These are phyloP conservation scores for Penicillium sp. DNA, from an alignment of 2,329 filamentous ascomycete species.

Conservation along the genomic window DNA sequence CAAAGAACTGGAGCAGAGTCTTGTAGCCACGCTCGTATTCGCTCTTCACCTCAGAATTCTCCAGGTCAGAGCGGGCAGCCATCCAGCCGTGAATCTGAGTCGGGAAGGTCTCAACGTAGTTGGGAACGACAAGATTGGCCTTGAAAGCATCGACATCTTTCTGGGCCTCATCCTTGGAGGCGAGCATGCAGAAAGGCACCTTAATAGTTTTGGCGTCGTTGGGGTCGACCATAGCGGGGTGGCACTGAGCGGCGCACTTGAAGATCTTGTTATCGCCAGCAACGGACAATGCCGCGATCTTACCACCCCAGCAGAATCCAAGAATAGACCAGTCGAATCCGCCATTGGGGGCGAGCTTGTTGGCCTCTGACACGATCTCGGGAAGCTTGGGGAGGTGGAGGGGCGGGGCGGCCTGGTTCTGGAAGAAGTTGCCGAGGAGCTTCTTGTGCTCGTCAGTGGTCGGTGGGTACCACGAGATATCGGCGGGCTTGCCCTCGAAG, in stretches of 20 bases:
- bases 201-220: conserved; percentile 57
- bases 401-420: conserved; percentile 57
- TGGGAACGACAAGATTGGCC: conserved; percentile 38
- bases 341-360: conserved; percentile 43
- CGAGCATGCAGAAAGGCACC: conserved; percentile 59
- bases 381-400: conserved; percentile 58
- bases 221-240: conserved; percentile 62
- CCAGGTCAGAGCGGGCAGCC: conserved; percentile 44
- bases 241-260: conserved; percentile 57
- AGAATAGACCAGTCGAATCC: conserved; percentile 59
- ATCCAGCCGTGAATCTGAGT: conserved; percentile 50
- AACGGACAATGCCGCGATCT: conserved; percentile 58
- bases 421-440: conserved; percentile 62
- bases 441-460: conserved; percentile 60
- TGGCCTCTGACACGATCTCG: conserved; percentile 55
- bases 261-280: conserved; percentile 52
- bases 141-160: conserved; percentile 46
- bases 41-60: conserved; percentile 40
- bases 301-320: conserved; percentile 62
- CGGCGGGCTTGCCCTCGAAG: conserved; percentile 74
- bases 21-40: conserved; percentile 48
- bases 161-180: conserved; percentile 57
- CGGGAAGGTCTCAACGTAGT: conserved; percentile 46
- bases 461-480: conserved; percentile 62
- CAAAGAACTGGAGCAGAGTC: conserved; percentile 42